These are phyloP conservation scores for Amanita brunnescens DNA, from an alignment of 768 basidiomycete species.

Conservation along the genomic window DNA sequence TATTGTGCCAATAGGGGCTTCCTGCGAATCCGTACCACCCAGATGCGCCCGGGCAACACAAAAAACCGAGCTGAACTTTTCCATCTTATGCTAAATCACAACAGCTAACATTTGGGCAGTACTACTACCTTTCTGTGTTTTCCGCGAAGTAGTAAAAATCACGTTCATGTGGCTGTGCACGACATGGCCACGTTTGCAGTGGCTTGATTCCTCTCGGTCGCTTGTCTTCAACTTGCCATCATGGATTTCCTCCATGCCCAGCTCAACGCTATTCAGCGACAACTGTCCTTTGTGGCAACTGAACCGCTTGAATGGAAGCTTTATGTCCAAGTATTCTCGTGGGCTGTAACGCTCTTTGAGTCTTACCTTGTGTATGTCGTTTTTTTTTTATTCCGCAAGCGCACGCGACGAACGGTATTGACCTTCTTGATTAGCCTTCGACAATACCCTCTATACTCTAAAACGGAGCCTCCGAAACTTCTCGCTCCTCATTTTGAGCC, in stretches of 20 bases:
- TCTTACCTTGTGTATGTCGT: conserved; percentile 71
- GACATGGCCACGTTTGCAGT: not conserved
- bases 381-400: conserved; percentile 5
- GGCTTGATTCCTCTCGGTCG: conserved; percentile 2
- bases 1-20: too few relatives aligned
- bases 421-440: conserved; percentile 37
- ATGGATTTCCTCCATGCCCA: conserved; percentile 61
- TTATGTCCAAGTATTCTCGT: conserved; percentile 72
- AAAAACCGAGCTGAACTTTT: too few relatives aligned
- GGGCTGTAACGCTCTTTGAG: conserved; percentile 77
- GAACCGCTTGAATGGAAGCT: conserved; percentile 75
- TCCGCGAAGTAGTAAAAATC: too few relatives aligned
- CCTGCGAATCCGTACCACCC: too few relatives aligned
- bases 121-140: not conserved
- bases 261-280: conserved; percentile 47
- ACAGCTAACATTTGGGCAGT: too few relatives aligned
- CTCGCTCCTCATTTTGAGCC: conserved; percentile 60
- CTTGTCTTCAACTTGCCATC: conserved; percentile 14
- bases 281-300: conserved; percentile 61
- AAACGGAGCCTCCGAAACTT: conserved; percentile 58
- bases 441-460: conserved; percentile 82
- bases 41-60: too few relatives aligned
- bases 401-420: too few relatives aligned
- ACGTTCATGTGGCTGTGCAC: conserved; percentile 3
- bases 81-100: too few relatives aligned